Evolutionary conservation across 2,329 filamentous ascomycete genomes (phyloP).

Genomic region (Grosmannia penicillata): DNA sequence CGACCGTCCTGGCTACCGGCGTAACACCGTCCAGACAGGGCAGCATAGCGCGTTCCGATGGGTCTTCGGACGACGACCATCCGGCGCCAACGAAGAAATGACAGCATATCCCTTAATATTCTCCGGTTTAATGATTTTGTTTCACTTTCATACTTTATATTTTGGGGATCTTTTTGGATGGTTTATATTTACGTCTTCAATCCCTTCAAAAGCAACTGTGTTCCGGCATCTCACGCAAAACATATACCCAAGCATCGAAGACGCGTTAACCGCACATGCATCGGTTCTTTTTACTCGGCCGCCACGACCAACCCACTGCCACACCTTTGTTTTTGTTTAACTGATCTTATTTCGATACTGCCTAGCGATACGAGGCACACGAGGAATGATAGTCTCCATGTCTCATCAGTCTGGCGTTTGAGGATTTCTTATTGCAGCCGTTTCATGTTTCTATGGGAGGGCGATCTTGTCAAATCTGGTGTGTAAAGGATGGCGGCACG

Average conservation of each 20-base stretch:
- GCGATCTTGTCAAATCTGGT: not conserved
- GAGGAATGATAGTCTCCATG: conserved; percentile 1
- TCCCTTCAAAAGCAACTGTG: not conserved
- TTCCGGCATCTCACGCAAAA: not conserved
- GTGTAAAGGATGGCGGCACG: not conserved
- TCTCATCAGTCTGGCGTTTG: conserved; percentile 5
- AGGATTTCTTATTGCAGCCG: no score
- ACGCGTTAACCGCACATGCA: not conserved
- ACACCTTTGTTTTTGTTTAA: not conserved
- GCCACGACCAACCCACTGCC: not conserved
- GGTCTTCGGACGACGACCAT: conserved; percentile 8
- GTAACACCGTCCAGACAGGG: conserved; percentile 15
- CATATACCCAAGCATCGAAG: conserved; percentile 2
- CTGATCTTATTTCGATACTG: not conserved
- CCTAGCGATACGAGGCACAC: not conserved
- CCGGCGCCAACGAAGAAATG: not conserved
- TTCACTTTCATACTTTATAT: no score
- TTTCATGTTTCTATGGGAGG: no score
- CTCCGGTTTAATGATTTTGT: not conserved
- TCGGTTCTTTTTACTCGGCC: not conserved
- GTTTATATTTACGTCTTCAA: conserved; percentile 5
- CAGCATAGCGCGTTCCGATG: conserved; percentile 7
- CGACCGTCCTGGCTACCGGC: conserved; percentile 23
- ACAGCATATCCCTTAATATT: conserved; percentile 4
- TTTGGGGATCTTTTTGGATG: no score